These are phyloP conservation scores for Aeschynomene evenia DNA, from an alignment of 306 rosid genomes.

Conservation along the genomic window DNA sequence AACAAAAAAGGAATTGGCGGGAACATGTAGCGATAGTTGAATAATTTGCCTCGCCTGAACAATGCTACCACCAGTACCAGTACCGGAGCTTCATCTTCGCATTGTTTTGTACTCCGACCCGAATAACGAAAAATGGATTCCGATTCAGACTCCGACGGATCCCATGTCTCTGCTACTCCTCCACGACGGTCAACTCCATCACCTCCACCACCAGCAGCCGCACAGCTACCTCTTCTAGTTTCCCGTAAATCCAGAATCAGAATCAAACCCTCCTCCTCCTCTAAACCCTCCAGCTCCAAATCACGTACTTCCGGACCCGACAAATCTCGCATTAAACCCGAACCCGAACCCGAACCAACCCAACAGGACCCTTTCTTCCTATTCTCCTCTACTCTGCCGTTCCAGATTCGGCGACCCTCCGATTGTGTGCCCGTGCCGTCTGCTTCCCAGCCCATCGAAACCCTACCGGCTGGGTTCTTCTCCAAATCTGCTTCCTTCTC, in stretches of 20 bases:
- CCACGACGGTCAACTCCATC: conserved; percentile 80
- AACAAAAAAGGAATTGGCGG: conserved; percentile 18
- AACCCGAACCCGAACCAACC: not conserved
- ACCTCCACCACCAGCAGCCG: conserved; percentile 30
- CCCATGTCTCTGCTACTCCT: conserved; percentile 89
- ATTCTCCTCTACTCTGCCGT: conserved; percentile 49
- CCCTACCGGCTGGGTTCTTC: conserved; percentile 62
- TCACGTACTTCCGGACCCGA: conserved; percentile 26
- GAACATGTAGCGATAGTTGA: not conserved
- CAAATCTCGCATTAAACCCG: not conserved
- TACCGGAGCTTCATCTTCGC: conserved; percentile 12
- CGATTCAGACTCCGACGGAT: conserved; percentile 78
- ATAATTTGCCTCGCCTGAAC: not conserved
- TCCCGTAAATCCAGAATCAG: conserved; percentile 34
- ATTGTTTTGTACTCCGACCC: not conserved
- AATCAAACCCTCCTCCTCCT: conserved; percentile 31
- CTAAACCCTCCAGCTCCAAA: conserved; percentile 45
- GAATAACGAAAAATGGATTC: conserved; percentile 35
- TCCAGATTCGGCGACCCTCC: conserved; percentile 61
- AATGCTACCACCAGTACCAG: no score
- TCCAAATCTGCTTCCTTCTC: conserved; percentile 63
- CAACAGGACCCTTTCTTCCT: conserved; percentile 23
- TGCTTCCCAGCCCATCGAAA: conserved; percentile 44
- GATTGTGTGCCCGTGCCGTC: conserved; percentile 32
- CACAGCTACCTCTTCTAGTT: conserved; percentile 22